Evolutionary conservation across 2,329 filamentous ascomycete genomes (phyloP), one percentile per base, ranked within the genome.

Genomic region (Paraconiothyrium brasiliense): DNA sequence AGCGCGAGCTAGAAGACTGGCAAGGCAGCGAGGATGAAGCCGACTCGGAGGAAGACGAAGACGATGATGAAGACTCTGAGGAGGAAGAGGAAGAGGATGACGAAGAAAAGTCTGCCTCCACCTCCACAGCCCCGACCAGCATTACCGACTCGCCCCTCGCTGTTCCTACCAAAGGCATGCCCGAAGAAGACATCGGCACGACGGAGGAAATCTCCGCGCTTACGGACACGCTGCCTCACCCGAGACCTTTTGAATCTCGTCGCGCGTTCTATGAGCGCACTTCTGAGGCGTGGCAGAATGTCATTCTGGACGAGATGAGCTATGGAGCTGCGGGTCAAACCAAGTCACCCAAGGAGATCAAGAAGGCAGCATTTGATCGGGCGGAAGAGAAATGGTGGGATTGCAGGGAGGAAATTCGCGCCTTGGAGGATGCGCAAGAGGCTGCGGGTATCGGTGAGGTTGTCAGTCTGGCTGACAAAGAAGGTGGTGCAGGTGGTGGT

Each of bases 321-420:
- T 87, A 87, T 37, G 82, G 88, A 48, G 69, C 67, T 3, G 67
- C 63, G 54, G 86, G 89, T 66, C 86, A 87, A 3, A 90, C 92
- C 77, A 85, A 88, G 44, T 85, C 92, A 66, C 84, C 88, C 0
- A 99, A 99, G 83, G 95, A 98, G 82, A 89, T 98, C 72, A 93
- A 97, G 78, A 91, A 94, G 72, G 89, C 89, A 76, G 95, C 93
- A 1, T 99, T 97, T 77, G 90, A 93, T 74, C 85, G 93, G 66
- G 94, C 94, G 44, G 95, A 99, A 79, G 92, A 94, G 81, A 97
- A 97, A 78, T 99, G 95, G 95, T 99, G 95, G 95, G 95, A 97
- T 83, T 93, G 91, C 76, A 87, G 95, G 71, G 95, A 99, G 82
- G 94, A 98, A 81, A 92, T 99, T 67, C 91, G 90, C 57, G 91